phyloP scores from a whole-genome alignment of 805 yeast species.

The Pichia ethanolica region DNA sequence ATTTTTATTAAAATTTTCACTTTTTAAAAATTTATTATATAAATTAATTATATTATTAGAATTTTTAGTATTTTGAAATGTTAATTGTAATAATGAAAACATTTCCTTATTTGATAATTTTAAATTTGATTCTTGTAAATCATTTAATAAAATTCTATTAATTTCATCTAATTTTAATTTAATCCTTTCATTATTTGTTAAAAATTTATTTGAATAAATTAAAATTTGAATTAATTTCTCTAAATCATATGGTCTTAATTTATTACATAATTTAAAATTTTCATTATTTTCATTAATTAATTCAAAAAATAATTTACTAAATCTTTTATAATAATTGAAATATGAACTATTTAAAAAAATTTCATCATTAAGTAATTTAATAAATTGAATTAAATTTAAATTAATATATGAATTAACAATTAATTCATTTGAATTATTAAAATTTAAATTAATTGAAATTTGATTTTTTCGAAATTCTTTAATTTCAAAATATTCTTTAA shows the following conservation, averaged over 20 bases:
- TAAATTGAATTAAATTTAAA: slow-evolving; percentile 3
- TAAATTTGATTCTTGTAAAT: slow-evolving; percentile 2
- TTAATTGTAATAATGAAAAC: slow-evolving; percentile 8
- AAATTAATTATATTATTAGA: neutral
- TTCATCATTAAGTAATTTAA: slow-evolving; percentile 8
- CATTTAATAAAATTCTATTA: slow-evolving; percentile 3
- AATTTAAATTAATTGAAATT: neutral
- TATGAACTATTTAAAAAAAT: slow-evolving; percentile 3
- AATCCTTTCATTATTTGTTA: neutral
- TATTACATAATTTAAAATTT: neutral
- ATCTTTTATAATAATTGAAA: slow-evolving; percentile 1
- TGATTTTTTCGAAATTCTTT: neutral
- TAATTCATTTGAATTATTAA: neutral
- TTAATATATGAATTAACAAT: slow-evolving; percentile 1
- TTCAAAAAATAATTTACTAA: slow-evolving; percentile 1
- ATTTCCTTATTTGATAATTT: slow-evolving; percentile 10
- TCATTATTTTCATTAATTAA: neutral
- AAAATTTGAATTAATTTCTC: slow-evolving; percentile 8
- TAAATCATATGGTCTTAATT: slow-evolving; percentile 9
- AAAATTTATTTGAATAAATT: slow-evolving; percentile 2
- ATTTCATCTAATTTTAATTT: neutral
- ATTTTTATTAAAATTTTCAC: slow-evolving; percentile 3
- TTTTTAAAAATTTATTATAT: slow-evolving; percentile 3
- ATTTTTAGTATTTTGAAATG: neutral
- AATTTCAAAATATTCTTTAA: slow-evolving; percentile 3